Base-by-base conservation (phyloP, 2,329 filamentous ascomycete genomes). In the Helotiales sp. region DNA sequence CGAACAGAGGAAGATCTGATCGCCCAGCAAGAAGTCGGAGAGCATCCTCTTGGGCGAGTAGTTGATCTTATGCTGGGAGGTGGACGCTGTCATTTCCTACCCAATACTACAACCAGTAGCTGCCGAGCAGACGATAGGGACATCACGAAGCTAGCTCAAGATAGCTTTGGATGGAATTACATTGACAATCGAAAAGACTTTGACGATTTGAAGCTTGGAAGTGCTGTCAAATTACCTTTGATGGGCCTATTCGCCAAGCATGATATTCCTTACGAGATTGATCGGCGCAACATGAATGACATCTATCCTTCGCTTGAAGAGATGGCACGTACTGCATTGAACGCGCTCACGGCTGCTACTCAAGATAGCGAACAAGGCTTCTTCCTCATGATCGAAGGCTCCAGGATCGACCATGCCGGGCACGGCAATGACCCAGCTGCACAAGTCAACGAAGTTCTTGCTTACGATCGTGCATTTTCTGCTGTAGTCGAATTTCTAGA, bases 321-420 rank as follows among this genome's bases (percentile, higher is more conserved):
- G 74, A 98, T 97, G 92, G 85, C 93, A 8, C 81, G 82, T 65
- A 91, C 90, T 15, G 93, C 95, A 1, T 79, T 99, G 61, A 84
- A 81, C 13, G 86, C 90, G 1, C 82, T 99, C 24, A 88, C 89
- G 61, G 85, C 86, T 58, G 95, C 93, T 0, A 97, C 95, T 0
- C 80, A 84, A 69, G 80, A 93, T 69, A 91, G 84, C 61, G 91
- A 98, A 40, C 86, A 96, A 74, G 95, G 95, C 4, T 99, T 98
- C 79, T 99, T 99, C 76, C 79, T 99, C 67, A 96, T 99, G 93
- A 96, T 99, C 60, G 95, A 99, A 74, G 95, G 93, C 4, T 96
- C 91, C 67, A 83, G 95, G 40, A 98, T 99, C 67, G 95, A 99
- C 69, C 95, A 99, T 71, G 93, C 95, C 3, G 95, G 92, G 6